Conservation (phyloP, 257 asterid species). For the Ocimum tenuiflorum region DNA sequence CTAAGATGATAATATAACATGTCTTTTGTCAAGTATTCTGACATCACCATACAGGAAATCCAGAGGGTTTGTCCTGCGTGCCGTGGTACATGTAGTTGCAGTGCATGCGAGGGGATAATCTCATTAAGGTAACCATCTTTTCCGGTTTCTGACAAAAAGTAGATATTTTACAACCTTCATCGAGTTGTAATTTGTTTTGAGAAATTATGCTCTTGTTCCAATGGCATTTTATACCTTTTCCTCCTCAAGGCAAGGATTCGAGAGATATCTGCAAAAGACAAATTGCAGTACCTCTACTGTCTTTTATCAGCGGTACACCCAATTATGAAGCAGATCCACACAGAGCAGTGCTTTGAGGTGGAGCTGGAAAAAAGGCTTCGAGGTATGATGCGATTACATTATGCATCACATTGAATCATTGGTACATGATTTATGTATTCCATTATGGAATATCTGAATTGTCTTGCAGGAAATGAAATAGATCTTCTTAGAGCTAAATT, state of each 20-base stretch:
- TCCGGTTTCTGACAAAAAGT: constrained; percentile 17
- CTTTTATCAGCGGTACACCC: constrained; percentile 91
- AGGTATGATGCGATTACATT: constrained; percentile 44
- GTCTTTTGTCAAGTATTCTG: constrained; percentile 64
- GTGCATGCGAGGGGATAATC: constrained; percentile 91
- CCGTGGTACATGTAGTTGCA: constrained; percentile 90
- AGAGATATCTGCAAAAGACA: constrained; percentile 72
- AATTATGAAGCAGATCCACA: constrained; percentile 65
- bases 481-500: constrained; percentile 84
- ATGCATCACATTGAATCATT: constrained; percentile 7
- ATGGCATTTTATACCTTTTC: constrained; percentile 5
- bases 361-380: constrained; percentile 73
- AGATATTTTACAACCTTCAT: constrained; percentile 2
- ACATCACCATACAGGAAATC: constrained; percentile 61
- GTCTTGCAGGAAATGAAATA: constrained; percentile 65
- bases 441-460: constrained; percentile 19
- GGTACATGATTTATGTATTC: constrained; percentile 1
- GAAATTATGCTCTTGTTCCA: constrained; percentile 7
- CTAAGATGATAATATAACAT: constrained; percentile 19
- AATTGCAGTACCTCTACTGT: constrained; percentile 78
- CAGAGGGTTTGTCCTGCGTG: constrained; percentile 90
- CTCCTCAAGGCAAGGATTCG: constrained; percentile 65
- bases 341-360: constrained; percentile 76
- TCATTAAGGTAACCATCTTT: constrained; percentile 60
- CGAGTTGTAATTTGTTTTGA: constrained; percentile 3